phyloP scores from a whole-genome alignment of 1,284 basidiomycete species.

The Boletus calvinii region DNA sequence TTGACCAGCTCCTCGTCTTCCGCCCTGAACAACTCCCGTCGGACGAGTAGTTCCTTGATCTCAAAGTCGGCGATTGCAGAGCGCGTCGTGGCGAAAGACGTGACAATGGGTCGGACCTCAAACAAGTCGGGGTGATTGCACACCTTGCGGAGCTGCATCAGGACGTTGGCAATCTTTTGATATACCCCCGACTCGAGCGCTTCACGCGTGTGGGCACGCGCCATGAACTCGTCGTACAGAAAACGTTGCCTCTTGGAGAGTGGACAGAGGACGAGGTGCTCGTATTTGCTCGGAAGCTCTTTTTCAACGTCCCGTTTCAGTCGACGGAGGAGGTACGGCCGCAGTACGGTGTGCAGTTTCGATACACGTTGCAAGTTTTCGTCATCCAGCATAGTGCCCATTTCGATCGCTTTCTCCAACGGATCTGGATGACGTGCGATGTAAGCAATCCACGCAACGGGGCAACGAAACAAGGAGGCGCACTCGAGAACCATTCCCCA shows the following conservation, averaged over 20 bases:
- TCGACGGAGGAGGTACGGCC: conserved; percentile 92
- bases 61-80: conserved; percentile 85
- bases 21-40: conserved; percentile 60
- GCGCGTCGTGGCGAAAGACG: conserved; percentile 85
- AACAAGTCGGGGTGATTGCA: conserved; percentile 97
- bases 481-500: conserved; percentile 95
- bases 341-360: conserved; percentile 89
- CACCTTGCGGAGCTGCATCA: conserved; percentile 95
- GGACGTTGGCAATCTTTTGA: conserved; percentile 92
- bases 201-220: conserved; percentile 83
- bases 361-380: conserved; percentile 86
- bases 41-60: conserved; percentile 85
- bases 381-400: conserved; percentile 76
- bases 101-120: conserved; percentile 91
- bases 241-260: conserved; percentile 95
- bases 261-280: conserved; percentile 90
- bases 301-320: conserved; percentile 96
- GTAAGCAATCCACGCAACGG: no score
- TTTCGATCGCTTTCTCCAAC: conserved; percentile 91
- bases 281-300: conserved; percentile 92
- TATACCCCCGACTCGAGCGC: conserved; percentile 85
- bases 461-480: conserved; percentile 38
- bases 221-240: conserved; percentile 99
- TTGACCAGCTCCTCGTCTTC: conserved; percentile 53
- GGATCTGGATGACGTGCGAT: conserved; percentile 57